These are phyloP conservation scores for Calcarisporium arbuscula DNA, from an alignment of 2,329 filamentous ascomycete genomes.

Conservation along the genomic window DNA sequence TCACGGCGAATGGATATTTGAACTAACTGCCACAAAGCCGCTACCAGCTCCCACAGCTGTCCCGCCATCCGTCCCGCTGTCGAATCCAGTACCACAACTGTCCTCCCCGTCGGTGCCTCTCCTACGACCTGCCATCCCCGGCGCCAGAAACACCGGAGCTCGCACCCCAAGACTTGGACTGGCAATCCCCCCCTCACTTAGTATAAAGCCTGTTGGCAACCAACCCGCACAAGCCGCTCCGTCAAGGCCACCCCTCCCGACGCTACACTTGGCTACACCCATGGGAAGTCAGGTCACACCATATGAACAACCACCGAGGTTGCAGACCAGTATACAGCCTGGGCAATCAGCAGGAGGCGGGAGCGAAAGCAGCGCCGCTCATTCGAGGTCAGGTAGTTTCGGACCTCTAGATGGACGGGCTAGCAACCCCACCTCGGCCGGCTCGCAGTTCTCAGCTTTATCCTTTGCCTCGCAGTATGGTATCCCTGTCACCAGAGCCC, in stretches of 20 bases:
- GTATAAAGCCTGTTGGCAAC: slow-evolving; percentile 65
- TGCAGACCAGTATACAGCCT: slow-evolving; percentile 45
- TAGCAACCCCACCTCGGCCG: slow-evolving; percentile 78
- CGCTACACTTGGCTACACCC: slow-evolving; percentile 78
- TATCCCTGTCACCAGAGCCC: slow-evolving; percentile 57
- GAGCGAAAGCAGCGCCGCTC: slow-evolving; percentile 71
- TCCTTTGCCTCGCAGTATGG: slow-evolving; percentile 71
- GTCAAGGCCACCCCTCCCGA: slow-evolving; percentile 57
- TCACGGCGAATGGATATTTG: no score
- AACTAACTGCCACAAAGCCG: no score
- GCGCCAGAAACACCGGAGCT: slow-evolving; percentile 54
- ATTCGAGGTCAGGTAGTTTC: slow-evolving; percentile 81
- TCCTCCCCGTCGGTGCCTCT: slow-evolving; percentile 72
- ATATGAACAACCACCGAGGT: slow-evolving; percentile 55
- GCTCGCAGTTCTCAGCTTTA: slow-evolving; percentile 77
- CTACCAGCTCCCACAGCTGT: slow-evolving; percentile 12
- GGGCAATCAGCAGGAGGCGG: slow-evolving; percentile 66
- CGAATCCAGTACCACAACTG: slow-evolving; percentile 51
- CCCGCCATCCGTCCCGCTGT: slow-evolving; percentile 23
- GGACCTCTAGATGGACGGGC: slow-evolving; percentile 67
- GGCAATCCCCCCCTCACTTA: slow-evolving; percentile 83
- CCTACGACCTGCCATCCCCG: slow-evolving; percentile 75
- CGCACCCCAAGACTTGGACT: slow-evolving; percentile 75
- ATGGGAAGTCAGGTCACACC: slow-evolving; percentile 73
- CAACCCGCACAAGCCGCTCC: slow-evolving; percentile 29